Base-by-base conservation (phyloP, 306 rosid genomes). In the Cyamopsis tetragonoloba region DNA sequence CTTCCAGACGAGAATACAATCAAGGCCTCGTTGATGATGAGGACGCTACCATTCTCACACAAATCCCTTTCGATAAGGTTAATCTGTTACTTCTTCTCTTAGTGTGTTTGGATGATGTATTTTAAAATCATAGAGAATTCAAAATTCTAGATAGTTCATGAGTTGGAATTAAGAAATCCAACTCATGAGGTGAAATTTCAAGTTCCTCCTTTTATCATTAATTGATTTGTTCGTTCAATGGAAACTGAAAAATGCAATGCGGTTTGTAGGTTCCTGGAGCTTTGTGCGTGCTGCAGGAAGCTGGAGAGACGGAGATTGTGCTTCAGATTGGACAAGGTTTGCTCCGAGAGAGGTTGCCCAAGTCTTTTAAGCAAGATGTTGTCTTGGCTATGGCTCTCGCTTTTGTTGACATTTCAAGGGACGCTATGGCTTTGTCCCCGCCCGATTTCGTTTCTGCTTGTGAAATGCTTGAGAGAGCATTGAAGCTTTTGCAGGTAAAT, bases 61-160 rank as follows among this genome's bases (percentile, higher is more conserved):
- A 88, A 73, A 85, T 93, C 43, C 99, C 99, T 8, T 90, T 87
- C 86, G 96, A 90, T 30, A 93, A 85, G 89, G 98, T 92, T 65
- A 43, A 62, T 47, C 34, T 3, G 3, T 31, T 8, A 17, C 2
- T 64, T 1, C 0, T 64, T 64, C 32, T 3, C 4, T 42, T 56
- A n/a, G n/a, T n/a, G n/a, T n/a, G n/a, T n/a, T n/a, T n/a, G n/a
- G n/a, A n/a, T n/a, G n/a, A n/a, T n/a, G n/a, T n/a, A n/a, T n/a
- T n/a, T n/a, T n/a, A n/a, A n/a, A n/a, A n/a, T n/a, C n/a, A n/a
- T n/a, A n/a, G n/a, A n/a, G n/a, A n/a, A n/a, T n/a, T n/a, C n/a
- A n/a, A n/a, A n/a, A n/a, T n/a, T n/a, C n/a, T n/a, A n/a, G n/a
- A n/a, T n/a, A n/a, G n/a, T n/a, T n/a, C n/a, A n/a, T n/a, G n/a